Conservation (phyloP, 2,329 filamentous ascomycete genomes). For the Mariannaea sp. region DNA sequence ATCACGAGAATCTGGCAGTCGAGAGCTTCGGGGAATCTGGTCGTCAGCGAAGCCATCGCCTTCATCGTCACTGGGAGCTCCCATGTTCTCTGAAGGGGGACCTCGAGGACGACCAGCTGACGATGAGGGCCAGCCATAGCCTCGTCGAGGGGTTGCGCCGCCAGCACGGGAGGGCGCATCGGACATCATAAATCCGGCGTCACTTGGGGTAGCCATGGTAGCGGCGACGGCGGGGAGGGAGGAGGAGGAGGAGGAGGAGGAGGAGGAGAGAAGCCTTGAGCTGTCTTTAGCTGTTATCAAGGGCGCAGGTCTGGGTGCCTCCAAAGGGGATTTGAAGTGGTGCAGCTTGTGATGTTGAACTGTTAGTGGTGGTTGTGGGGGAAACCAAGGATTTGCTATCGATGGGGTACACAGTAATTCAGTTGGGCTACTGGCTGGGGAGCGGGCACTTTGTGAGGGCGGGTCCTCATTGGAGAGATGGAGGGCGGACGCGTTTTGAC, state of each 20-base stretch:
- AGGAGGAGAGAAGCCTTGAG: not conserved
- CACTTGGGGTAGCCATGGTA: conserved; percentile 59
- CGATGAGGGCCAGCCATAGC: conserved; percentile 53
- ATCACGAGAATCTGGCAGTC: conserved; percentile 52
- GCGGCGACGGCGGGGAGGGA: no score
- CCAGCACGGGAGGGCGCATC: conserved; percentile 54
- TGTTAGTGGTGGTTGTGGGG: conserved; percentile 23
- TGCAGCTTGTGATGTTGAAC: not conserved
- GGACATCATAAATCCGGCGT: conserved; percentile 62
- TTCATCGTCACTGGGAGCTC: conserved; percentile 63
- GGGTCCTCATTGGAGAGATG: conserved; percentile 13
- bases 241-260: no score
- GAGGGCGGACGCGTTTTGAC: conserved; percentile 36
- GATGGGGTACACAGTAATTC: no score
- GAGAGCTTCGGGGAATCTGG: conserved; percentile 59
- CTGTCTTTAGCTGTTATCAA: no score
- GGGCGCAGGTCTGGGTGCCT: no score
- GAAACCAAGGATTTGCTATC: conserved; percentile 30
- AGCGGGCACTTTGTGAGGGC: conserved; percentile 19
- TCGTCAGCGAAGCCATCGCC: conserved; percentile 68
- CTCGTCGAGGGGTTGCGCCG: conserved; percentile 50
- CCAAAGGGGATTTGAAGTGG: not conserved
- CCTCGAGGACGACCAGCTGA: conserved; percentile 59
- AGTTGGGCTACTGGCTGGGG: no score
- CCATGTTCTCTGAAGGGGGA: conserved; percentile 66